A percentile compares a stretch with the other conserved stretches of the same genome.
phyloP scores from a whole-genome alignment of 805 yeast genomes.

The Candida schatavii region DNA sequence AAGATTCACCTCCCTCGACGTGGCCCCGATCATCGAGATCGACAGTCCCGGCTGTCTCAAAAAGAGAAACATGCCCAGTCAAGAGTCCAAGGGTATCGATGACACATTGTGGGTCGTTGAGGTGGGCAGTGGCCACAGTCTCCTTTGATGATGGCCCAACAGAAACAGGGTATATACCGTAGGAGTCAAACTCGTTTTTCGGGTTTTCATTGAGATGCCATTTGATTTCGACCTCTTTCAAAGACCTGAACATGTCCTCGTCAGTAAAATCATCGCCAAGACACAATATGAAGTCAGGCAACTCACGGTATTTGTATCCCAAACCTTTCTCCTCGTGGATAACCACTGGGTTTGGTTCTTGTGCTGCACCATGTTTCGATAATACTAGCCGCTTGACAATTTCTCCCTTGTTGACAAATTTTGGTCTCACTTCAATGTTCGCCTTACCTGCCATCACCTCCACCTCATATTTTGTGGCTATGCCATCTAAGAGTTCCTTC shows the following conservation, averaged over 20 bases:
- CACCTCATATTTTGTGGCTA: constrained; percentile 68
- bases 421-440: constrained; percentile 95
- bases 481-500: constrained; percentile 55
- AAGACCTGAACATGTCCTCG: constrained; percentile 91
- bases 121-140: constrained; percentile 82
- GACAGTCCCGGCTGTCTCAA: constrained; percentile 75
- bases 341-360: constrained; percentile 30
- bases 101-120: constrained; percentile 81
- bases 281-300: constrained; percentile 85
- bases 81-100: constrained; percentile 78
- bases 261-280: constrained; percentile 96
- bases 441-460: constrained; percentile 98
- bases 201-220: constrained; percentile 46
- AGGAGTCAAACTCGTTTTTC: constrained; percentile 46
- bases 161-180: constrained; percentile 79
- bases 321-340: constrained; percentile 17
- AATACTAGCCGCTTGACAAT: constrained; percentile 79
- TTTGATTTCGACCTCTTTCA: constrained; percentile 56
- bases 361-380: constrained; percentile 57
- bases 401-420: constrained; percentile 93
- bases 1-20: constrained; percentile 45
- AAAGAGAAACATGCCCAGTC: constrained; percentile 73
- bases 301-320: constrained; percentile 36
- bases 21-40: constrained; percentile 79
- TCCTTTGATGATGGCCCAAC: constrained; percentile 90